Conservation (phyloP, 2,329 filamentous ascomycete genomes). For the Claviceps sp. region DNA sequence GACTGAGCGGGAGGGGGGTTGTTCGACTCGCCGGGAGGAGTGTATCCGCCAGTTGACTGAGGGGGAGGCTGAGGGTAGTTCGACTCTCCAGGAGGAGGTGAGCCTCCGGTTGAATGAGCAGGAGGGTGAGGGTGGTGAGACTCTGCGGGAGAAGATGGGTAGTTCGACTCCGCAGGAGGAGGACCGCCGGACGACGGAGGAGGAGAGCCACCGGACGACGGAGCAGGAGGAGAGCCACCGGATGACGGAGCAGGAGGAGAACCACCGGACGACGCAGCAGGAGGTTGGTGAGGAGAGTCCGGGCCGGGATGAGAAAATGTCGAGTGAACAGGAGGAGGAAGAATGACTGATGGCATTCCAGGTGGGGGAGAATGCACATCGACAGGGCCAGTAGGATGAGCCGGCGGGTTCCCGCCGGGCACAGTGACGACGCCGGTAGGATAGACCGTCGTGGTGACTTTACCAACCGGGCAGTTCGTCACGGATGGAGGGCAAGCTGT, state of each 20-base stretch:
- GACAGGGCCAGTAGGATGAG: too few relatives aligned
- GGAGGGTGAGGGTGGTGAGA: neutral
- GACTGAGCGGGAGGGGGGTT: neutral
- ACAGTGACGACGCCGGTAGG: conserved; percentile 19
- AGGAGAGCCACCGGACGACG: too few relatives aligned
- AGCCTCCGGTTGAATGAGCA: neutral
- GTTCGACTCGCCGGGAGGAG: neutral
- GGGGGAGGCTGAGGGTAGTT: neutral
- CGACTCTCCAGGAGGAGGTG: neutral
- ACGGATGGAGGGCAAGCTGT: conserved; percentile 17
- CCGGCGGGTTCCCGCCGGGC: conserved; percentile 1
- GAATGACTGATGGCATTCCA: neutral
- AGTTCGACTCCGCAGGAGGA: neutral
- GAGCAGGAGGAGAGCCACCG: too few relatives aligned
- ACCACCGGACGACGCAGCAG: neutral
- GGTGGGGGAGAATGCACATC: neutral
- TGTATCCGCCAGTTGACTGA: neutral
- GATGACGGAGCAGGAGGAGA: too few relatives aligned
- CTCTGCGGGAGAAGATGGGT: neutral
- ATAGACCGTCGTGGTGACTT: conserved; percentile 16
- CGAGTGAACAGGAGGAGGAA: neutral
- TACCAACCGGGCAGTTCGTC: conserved; percentile 19
- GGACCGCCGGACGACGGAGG: too few relatives aligned
- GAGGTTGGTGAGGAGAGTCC: neutral
- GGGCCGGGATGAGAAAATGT: conserved; percentile 1